These are phyloP conservation scores for Pleurotus platypus DNA, from an alignment of 768 basidiomycete species.

Conservation along the genomic window DNA sequence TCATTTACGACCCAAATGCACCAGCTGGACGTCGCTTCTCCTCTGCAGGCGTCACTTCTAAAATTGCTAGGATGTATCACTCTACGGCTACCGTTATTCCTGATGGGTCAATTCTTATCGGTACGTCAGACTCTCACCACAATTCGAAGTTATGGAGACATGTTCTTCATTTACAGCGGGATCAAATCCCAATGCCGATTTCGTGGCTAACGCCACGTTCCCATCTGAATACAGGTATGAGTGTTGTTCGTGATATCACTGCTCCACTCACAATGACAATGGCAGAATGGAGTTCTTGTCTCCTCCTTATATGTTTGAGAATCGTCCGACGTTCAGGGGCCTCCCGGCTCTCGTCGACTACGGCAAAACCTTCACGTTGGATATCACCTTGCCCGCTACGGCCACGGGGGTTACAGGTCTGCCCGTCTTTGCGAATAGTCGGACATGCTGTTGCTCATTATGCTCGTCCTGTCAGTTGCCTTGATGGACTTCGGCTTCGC, in stretches of 20 bases:
- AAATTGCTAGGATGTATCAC: slow-evolving; percentile 30
- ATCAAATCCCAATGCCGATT: slow-evolving; percentile 39
- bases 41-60: slow-evolving; percentile 23
- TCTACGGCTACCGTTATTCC: slow-evolving; percentile 27
- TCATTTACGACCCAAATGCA: slow-evolving; percentile 27
- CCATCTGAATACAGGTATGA: slow-evolving; percentile 31
- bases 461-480: slow-evolving; percentile 21
- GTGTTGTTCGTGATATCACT: neutral
- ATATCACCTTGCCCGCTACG: slow-evolving; percentile 26
- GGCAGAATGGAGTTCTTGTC: slow-evolving; percentile 34
- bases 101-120: slow-evolving; percentile 27
- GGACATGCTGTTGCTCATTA: neutral
- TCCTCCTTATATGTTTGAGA: slow-evolving; percentile 36
- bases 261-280: too few relatives aligned
- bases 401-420: slow-evolving; percentile 24
- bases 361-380: slow-evolving; percentile 29
- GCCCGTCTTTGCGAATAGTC: neutral
- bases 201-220: slow-evolving; percentile 13
- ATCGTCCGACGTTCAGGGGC: slow-evolving; percentile 28
- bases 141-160: neutral
- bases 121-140: slow-evolving; percentile 2
- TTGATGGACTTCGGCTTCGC: slow-evolving; percentile 40
- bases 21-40: slow-evolving; percentile 25
- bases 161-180: slow-evolving; percentile 26
- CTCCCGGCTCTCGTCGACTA: slow-evolving; percentile 33